Evolutionary conservation across 352 stramenopile genomes (phyloP).

Genomic region (Aphanomyces astaci): DNA sequence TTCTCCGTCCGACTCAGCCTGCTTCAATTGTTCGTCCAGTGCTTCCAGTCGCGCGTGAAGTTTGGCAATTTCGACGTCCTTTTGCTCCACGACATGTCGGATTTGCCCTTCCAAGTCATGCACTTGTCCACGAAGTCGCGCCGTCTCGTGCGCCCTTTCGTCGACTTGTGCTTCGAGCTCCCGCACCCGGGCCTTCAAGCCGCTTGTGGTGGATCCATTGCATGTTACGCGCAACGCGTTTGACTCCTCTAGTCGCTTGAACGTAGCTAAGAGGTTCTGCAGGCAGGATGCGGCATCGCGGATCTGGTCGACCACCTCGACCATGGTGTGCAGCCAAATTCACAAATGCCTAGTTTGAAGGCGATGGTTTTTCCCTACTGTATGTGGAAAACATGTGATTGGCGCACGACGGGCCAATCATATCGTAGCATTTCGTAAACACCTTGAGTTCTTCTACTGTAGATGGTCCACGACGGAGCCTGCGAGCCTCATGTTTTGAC

Average conservation of each 20-base stretch:
- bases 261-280: constrained; percentile 71
- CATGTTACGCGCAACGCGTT: constrained; percentile 29
- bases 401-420: neutral
- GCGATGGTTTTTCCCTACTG: neutral
- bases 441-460: no score
- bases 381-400: neutral
- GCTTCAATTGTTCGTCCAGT: constrained; percentile 30
- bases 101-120: constrained; percentile 71
- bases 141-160: neutral
- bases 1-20: constrained; percentile 35
- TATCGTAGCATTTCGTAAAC: neutral
- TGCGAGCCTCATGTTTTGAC: no score
- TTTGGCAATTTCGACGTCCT: no score
- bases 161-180: neutral
- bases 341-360: no score
- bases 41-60: constrained; percentile 79
- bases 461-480: no score
- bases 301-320: constrained; percentile 43
- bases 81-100: constrained; percentile 60
- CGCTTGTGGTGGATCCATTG: constrained; percentile 16
- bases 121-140: neutral
- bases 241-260: constrained; percentile 59
- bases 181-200: constrained; percentile 44
- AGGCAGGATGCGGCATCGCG: constrained; percentile 69
- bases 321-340: neutral